Conservation (phyloP, 2,329 filamentous ascomycete genomes). For the Penicillium sp. region DNA sequence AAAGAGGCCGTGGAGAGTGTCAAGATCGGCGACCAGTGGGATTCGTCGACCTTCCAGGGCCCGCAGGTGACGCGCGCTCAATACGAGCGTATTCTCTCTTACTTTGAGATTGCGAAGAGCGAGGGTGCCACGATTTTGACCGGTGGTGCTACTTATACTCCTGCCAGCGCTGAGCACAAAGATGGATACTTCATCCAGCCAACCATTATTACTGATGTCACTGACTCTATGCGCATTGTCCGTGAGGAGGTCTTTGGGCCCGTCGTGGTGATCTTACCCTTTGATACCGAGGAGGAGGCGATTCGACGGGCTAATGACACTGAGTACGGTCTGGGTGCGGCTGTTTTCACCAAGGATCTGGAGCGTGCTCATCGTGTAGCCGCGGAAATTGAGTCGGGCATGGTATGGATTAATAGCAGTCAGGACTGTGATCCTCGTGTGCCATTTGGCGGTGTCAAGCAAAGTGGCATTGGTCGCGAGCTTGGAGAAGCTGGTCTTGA, state of each 20-base stretch:
- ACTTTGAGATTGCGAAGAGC: conserved; percentile 32
- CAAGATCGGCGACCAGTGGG: conserved; percentile 37
- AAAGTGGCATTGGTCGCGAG: conserved; percentile 52
- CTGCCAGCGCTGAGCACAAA: conserved; percentile 29
- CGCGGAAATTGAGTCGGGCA: conserved; percentile 45
- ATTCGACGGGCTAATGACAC: conserved; percentile 39
- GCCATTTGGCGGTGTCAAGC: conserved; percentile 47
- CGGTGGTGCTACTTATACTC: conserved; percentile 28
- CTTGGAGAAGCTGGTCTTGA: conserved; percentile 43
- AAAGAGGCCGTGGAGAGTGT: conserved; percentile 26
- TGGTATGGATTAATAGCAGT: conserved; percentile 48
- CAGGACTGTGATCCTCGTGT: conserved; percentile 43
- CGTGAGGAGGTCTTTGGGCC: conserved; percentile 45
- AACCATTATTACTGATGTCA: conserved; percentile 35
- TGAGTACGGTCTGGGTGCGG: conserved; percentile 36
- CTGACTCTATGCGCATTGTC: conserved; percentile 35
- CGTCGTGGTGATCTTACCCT: conserved; percentile 37
- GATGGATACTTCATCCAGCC: conserved; percentile 27
- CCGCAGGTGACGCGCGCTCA: conserved; percentile 27
- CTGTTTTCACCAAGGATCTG: conserved; percentile 43
- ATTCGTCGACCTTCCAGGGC: conserved; percentile 27
- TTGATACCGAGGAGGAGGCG: conserved; percentile 38
- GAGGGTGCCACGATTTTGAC: conserved; percentile 33
- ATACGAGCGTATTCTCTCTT: conserved; percentile 26
- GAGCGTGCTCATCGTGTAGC: conserved; percentile 43